Evolutionary conservation across 495 filamentous ascomycete genomes (phyloP).

Genomic region (Aspergillus hancockii): DNA sequence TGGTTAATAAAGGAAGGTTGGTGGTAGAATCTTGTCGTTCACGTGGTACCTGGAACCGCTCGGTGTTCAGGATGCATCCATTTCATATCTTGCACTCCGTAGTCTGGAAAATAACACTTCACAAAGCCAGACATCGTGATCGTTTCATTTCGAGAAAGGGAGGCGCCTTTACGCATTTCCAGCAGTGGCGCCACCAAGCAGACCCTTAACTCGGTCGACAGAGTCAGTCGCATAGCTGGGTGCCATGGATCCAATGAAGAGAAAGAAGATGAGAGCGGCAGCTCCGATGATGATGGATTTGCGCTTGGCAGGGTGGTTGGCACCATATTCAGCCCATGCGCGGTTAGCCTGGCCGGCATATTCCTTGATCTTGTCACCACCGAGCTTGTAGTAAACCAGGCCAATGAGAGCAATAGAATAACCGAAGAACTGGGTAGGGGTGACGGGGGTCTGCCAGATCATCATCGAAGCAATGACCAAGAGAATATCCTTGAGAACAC

Average conservation of each 20-base stretch:
- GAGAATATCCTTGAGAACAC: constrained; percentile 97
- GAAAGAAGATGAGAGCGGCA: constrained; percentile 62
- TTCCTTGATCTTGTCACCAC: constrained; percentile 78
- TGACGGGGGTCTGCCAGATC: constrained; percentile 84
- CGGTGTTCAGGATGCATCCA: neutral
- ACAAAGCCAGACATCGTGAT: constrained; percentile 1
- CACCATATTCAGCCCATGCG: constrained; percentile 84
- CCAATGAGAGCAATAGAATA: constrained; percentile 89
- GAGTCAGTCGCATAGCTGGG: constrained; percentile 46
- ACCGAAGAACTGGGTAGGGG: constrained; percentile 85
- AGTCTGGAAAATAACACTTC: neutral
- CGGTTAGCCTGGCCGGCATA: constrained; percentile 68
- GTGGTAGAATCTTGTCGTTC: neutral
- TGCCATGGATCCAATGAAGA: constrained; percentile 65
- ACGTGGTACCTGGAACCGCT: neutral
- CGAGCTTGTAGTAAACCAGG: constrained; percentile 97
- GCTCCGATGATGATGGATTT: constrained; percentile 69
- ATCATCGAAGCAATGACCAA: constrained; percentile 87
- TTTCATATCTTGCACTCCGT: neutral
- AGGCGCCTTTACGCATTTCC: constrained; percentile 35
- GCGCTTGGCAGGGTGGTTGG: constrained; percentile 68
- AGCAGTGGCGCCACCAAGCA: constrained; percentile 43
- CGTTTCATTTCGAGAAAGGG: neutral
- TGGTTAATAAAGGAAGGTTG: constrained; percentile 6
- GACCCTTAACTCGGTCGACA: constrained; percentile 41